Base-by-base conservation (phyloP, 768 basidiomycete genomes). In the Naematelia aurantialba region DNA sequence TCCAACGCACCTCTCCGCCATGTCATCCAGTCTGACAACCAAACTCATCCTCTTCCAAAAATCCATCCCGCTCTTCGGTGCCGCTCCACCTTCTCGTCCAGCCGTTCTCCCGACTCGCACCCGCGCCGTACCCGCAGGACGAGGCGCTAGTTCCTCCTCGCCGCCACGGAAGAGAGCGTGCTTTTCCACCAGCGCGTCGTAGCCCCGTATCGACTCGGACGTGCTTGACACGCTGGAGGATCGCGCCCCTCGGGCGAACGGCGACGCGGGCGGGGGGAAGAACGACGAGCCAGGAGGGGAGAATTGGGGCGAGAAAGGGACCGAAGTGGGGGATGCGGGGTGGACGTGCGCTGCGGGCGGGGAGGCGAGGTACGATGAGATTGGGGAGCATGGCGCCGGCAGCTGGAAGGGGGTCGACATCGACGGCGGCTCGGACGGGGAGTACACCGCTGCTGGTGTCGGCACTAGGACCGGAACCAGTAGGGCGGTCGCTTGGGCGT, bases 41-140 rank as follows among this genome's bases (percentile, higher is more conserved):
- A 68, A 60, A 44, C 65, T 69, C 31, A 73, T 71, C 44, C 72
- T 58, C 59, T 69, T 70, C 72, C 72, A 73, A 46, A 73, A 69
- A 39, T 73, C 72, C 27, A 53, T 65, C 12, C 65, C 66, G 26
- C 44, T 56, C 27, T n/a, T 57, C 17, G 24, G 49, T 51, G 3
- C 49, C 14, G 10, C 62, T 29, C 57, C 45, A 2, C 22, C 31
- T n/a, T n/a, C 45, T 53, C 25, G 19, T 25, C n/a, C 52, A 10
- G 29, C 51, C 25, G 12, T 22, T 27, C 30, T 21, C 12, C 27
- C 61, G 21, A 13, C 25, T 48, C 22, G 39, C 45, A 61, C 24
- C 30, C 34, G n/a, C n/a, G n/a, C 56, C 39, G 22, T 46, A 29
- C 49, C 29, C 56, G 59, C 24, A 27, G 50, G 47, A 26, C 67